These are phyloP conservation scores for Ceratocystis eucalypticola DNA, from an alignment of 2,329 filamentous ascomycete genomes.

Conservation along the genomic window DNA sequence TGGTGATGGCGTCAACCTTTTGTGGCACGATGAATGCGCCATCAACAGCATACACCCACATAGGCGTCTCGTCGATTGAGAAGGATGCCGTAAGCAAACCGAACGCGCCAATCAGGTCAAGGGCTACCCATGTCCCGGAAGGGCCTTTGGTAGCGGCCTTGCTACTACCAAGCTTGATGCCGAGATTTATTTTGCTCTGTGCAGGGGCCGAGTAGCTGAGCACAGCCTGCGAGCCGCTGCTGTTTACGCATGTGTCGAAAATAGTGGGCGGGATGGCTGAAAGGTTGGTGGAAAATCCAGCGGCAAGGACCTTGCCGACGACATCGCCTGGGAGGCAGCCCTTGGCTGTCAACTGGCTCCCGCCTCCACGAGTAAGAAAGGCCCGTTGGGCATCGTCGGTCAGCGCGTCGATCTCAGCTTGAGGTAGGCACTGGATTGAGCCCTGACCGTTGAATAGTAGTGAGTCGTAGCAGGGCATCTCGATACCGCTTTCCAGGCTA, in stretches of 20 bases:
- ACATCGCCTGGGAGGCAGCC: constrained; percentile 24
- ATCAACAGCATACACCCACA: constrained; percentile 43
- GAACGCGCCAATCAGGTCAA: constrained; percentile 42
- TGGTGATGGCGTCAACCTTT: constrained; percentile 33
- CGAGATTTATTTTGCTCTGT: neutral
- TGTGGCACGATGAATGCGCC: constrained; percentile 41
- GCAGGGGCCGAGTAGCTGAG: constrained; percentile 29
- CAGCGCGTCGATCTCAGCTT: constrained; percentile 31
- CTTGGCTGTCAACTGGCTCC: constrained; percentile 30
- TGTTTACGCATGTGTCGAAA: constrained; percentile 36
- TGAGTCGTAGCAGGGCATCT: constrained; percentile 45
- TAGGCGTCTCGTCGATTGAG: constrained; percentile 39
- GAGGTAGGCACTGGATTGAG: constrained; percentile 36
- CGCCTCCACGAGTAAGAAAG: constrained; percentile 24
- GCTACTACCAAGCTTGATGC: neutral
- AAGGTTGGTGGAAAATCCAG: constrained; percentile 14
- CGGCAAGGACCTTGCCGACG: constrained; percentile 12
- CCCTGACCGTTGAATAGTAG: constrained; percentile 51
- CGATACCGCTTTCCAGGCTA: constrained; percentile 32
- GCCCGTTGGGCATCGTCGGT: constrained; percentile 25
- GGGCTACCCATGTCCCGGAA: constrained; percentile 35
- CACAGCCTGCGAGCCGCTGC: constrained; percentile 30
- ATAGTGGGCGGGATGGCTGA: constrained; percentile 30
- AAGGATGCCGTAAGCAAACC: constrained; percentile 33
- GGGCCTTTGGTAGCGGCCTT: constrained; percentile 8